Percentiles rank a stretch among this genome's conserved stretches.
Evolutionary conservation across 1,284 basidiomycete species (phyloP).

Genomic region (Pseudozyma pruni): DNA sequence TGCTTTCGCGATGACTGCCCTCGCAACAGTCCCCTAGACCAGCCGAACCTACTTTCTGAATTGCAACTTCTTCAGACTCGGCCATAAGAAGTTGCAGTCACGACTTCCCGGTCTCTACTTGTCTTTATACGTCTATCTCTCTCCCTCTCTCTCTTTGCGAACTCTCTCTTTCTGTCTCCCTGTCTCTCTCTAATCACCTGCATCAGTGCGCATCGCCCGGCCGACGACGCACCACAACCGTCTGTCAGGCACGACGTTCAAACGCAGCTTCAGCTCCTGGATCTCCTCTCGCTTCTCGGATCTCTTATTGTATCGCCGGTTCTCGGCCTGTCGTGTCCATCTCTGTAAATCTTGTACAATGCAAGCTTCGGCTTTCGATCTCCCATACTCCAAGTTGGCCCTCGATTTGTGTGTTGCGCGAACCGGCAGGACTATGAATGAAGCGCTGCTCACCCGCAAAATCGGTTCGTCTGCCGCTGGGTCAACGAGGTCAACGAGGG

Average conservation of each 20-base stretch:
- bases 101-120: no score
- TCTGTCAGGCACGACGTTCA: no score
- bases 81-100: no score
- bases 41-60: no score
- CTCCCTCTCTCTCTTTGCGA: neutral
- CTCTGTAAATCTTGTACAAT: constrained; percentile 32
- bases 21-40: no score
- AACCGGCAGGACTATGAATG: no score
- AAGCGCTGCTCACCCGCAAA: no score
- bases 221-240: constrained; percentile 1
- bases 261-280: neutral
- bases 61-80: no score
- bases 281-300: neutral
- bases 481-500: no score
- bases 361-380: constrained; percentile 1
- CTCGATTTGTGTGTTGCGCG: neutral
- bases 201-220: constrained; percentile 3
- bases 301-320: neutral
- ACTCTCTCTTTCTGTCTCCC: neutral
- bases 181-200: constrained; percentile 4
- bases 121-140: no score
- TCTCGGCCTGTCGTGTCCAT: neutral
- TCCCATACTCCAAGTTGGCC: neutral
- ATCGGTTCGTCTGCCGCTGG: no score
- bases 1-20: no score